phyloP scores from a whole-genome alignment of 2,329 filamentous ascomycete genomes.

The Endocalyx cinctus region DNA sequence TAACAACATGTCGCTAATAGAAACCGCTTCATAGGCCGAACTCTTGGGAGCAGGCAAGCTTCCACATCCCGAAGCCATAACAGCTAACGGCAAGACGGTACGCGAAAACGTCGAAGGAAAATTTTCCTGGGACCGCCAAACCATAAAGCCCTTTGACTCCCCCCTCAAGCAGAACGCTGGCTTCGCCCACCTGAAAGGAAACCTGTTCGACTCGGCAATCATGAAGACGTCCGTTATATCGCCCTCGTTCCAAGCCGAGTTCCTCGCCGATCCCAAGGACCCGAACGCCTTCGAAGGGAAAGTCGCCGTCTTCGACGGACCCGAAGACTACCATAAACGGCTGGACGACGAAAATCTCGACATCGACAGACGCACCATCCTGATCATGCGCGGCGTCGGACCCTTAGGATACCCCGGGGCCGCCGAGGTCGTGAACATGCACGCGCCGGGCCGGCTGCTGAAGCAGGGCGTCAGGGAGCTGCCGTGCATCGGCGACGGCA shows the following conservation, averaged over 20 bases:
- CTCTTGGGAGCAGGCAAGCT: slow-evolving; percentile 43
- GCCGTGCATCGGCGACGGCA: slow-evolving; percentile 49
- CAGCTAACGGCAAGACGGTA: slow-evolving; percentile 42
- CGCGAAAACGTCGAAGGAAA: slow-evolving; percentile 38
- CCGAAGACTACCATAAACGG: slow-evolving; percentile 41
- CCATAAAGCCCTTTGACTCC: slow-evolving; percentile 39
- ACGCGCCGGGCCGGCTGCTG: slow-evolving; percentile 39
- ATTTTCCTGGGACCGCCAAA: slow-evolving; percentile 44
- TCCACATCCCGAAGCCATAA: slow-evolving; percentile 34
- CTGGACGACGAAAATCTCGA: slow-evolving; percentile 38
- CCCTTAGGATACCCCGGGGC: slow-evolving; percentile 46
- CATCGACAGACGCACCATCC: slow-evolving; percentile 37
- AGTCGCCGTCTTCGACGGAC: slow-evolving; percentile 46
- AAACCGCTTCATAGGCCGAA: too few relatives aligned
- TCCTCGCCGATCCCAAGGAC: slow-evolving; percentile 39
- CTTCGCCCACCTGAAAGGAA: slow-evolving; percentile 44
- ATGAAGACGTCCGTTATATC: slow-evolving; percentile 50
- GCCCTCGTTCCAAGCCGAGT: slow-evolving; percentile 37
- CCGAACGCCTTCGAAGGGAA: slow-evolving; percentile 43
- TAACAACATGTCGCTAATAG: too few relatives aligned
- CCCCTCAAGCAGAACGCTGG: slow-evolving; percentile 47
- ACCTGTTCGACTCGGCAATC: slow-evolving; percentile 45
- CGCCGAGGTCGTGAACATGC: slow-evolving; percentile 50
- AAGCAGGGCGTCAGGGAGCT: slow-evolving; percentile 41
- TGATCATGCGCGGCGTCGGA: slow-evolving; percentile 45